phyloP scores from a whole-genome alignment of 2,329 filamentous ascomycete species.

The Sclerotinia nivalis region DNA sequence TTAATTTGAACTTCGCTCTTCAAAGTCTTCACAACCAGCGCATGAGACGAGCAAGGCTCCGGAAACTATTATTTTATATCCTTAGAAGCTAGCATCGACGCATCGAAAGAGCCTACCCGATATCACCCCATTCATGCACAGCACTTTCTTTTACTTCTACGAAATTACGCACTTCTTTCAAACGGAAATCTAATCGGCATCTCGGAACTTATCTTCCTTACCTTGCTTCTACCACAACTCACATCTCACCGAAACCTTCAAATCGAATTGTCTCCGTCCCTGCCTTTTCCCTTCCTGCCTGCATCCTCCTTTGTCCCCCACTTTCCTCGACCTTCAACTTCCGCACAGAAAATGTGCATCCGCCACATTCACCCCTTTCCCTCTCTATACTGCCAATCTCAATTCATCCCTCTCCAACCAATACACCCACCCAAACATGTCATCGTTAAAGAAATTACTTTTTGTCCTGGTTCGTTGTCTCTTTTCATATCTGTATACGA shows the following conservation, averaged over 20 bases:
- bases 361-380: conserved; percentile 2
- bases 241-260: neutral
- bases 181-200: conserved; percentile 27
- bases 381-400: neutral
- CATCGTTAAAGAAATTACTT: neutral
- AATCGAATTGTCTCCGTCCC: neutral
- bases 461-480: neutral
- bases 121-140: too few relatives aligned
- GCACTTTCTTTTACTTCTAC: too few relatives aligned
- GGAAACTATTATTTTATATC: conserved; percentile 39
- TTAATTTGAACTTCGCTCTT: neutral
- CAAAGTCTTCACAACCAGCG: too few relatives aligned
- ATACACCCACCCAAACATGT: neutral
- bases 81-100: conserved; percentile 41
- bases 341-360: conserved; percentile 4
- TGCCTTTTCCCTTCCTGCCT: neutral
- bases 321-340: too few relatives aligned
- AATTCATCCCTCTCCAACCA: neutral
- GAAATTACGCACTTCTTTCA: conserved; percentile 45
- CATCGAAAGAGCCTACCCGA: too few relatives aligned
- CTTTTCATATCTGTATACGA: too few relatives aligned
- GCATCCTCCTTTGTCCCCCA: neutral
- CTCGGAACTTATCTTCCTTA: neutral
- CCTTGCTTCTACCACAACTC: neutral
- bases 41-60: neutral